phyloP scores from a whole-genome alignment of 192 early-diverging fungal species.

The Borealophlyctis nickersoniae region DNA sequence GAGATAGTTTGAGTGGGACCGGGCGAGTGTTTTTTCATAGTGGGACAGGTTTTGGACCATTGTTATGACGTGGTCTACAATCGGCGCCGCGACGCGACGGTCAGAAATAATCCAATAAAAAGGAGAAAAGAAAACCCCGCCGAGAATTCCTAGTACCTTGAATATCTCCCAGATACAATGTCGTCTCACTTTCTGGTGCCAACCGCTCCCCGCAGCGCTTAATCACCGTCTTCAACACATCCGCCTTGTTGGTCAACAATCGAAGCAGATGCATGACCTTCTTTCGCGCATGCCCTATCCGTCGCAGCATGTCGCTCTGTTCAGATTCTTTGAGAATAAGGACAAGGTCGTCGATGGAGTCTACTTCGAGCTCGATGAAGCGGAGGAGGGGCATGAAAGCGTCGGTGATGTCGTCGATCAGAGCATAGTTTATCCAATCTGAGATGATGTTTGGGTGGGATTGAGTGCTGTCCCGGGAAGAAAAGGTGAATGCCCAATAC shows the following conservation, averaged over 20 bases:
- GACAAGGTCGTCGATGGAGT: constrained; percentile 91
- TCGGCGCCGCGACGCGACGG: too few species aligned
- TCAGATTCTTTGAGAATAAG: constrained; percentile 90
- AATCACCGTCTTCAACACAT: constrained; percentile 68
- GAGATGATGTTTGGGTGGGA: too few species aligned
- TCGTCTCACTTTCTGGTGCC: constrained; percentile 42
- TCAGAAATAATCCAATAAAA: too few species aligned
- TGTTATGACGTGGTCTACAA: constrained; percentile 71
- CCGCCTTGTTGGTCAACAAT: constrained; percentile 62
- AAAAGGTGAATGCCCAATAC: too few species aligned
- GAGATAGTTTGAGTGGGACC: constrained; percentile 78
- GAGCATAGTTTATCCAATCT: constrained; percentile 96
- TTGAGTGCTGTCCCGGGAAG: constrained; percentile 16
- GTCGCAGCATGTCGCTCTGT: constrained; percentile 68
- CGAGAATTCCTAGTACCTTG: constrained; percentile 35
- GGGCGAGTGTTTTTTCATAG: constrained; percentile 68
- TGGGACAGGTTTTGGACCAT: constrained; percentile 66
- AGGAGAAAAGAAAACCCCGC: not conserved
- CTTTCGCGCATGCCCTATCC: constrained; percentile 72
- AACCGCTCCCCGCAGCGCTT: constrained; percentile 52
- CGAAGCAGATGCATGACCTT: constrained; percentile 65
- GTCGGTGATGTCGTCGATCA: constrained; percentile 95
- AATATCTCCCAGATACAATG: constrained; percentile 60
- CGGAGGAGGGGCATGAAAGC: constrained; percentile 82
- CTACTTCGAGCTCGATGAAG: constrained; percentile 90